Conservation (phyloP, 495 filamentous ascomycete genomes). For the Annulohypoxylon nitens region DNA sequence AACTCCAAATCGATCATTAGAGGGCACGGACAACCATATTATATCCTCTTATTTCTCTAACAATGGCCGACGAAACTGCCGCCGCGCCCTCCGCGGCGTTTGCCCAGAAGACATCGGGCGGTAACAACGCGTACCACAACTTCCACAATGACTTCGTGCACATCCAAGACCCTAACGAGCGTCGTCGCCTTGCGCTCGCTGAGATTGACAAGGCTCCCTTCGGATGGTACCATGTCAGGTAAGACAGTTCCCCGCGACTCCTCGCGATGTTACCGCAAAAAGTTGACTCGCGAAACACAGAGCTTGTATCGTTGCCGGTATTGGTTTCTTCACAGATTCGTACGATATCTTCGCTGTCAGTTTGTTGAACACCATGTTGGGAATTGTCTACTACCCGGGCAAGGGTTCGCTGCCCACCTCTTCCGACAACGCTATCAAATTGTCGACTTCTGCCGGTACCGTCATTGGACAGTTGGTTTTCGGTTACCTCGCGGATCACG, state of each 20-base stretch:
- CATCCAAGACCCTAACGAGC: conserved; percentile 78
- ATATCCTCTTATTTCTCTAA: conserved; percentile 11
- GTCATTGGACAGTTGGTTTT: conserved; percentile 88
- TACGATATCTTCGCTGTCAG: conserved; percentile 84
- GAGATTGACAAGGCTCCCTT: conserved; percentile 85
- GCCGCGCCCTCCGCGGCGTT: conserved; percentile 22
- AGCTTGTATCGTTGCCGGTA: conserved; percentile 81
- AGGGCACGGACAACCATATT: conserved; percentile 17
- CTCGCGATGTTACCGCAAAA: not conserved
- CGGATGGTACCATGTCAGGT: conserved; percentile 77
- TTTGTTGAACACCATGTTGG: conserved; percentile 74
- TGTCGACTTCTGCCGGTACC: conserved; percentile 87
- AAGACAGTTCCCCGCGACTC: conserved; percentile 12
- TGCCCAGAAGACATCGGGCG: conserved; percentile 65
- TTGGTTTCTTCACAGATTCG: conserved; percentile 87
- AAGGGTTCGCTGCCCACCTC: conserved; percentile 68
- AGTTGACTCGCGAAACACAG: conserved; percentile 51
- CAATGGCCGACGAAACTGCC: conserved; percentile 46
- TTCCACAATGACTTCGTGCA: conserved; percentile 73
- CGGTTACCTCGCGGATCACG: conserved; percentile 81
- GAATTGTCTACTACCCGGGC: conserved; percentile 76
- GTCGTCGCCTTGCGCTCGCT: conserved; percentile 78
- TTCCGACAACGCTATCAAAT: conserved; percentile 87
- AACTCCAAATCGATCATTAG: not conserved
- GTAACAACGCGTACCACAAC: conserved; percentile 77